Evolutionary conservation across 805 yeast genomes (phyloP).

Genomic region (Teunomyces funiuensis): DNA sequence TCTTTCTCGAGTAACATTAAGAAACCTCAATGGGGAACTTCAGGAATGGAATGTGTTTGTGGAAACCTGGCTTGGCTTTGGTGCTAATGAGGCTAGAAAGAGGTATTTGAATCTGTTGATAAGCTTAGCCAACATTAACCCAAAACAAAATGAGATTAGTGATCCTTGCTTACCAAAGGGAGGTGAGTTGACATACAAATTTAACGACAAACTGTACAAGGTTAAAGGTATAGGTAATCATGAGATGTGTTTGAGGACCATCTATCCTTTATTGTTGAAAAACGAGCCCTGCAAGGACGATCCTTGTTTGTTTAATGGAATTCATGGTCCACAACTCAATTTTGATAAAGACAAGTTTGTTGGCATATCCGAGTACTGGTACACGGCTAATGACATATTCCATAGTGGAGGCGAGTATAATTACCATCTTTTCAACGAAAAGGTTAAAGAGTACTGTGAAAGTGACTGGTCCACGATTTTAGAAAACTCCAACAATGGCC

Average conservation of each 20-base stretch:
- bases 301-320: constrained; percentile 93
- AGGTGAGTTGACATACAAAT: constrained; percentile 47
- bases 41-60: constrained; percentile 88
- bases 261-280: constrained; percentile 75
- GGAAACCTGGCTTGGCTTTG: constrained; percentile 96
- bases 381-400: constrained; percentile 90
- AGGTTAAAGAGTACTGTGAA: constrained; percentile 72
- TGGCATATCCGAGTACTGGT: constrained; percentile 97
- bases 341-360: constrained; percentile 78
- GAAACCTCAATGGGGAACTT: constrained; percentile 66
- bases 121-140: constrained; percentile 20
- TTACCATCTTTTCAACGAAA: constrained; percentile 63
- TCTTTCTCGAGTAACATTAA: constrained; percentile 61
- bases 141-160: constrained; percentile 26
- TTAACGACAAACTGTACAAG: constrained; percentile 46
- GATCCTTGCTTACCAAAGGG: constrained; percentile 86
- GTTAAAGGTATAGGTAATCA: constrained; percentile 79
- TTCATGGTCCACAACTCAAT: constrained; percentile 88
- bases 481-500: constrained; percentile 51
- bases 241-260: constrained; percentile 65
- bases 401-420: constrained; percentile 87
- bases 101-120: constrained; percentile 65
- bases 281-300: constrained; percentile 80
- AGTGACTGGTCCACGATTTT: constrained; percentile 64
- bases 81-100: constrained; percentile 89